Evolutionary conservation across 805 yeast genomes (phyloP).

Genomic region (Hanseniaspora pseudoguilliermondii): DNA sequence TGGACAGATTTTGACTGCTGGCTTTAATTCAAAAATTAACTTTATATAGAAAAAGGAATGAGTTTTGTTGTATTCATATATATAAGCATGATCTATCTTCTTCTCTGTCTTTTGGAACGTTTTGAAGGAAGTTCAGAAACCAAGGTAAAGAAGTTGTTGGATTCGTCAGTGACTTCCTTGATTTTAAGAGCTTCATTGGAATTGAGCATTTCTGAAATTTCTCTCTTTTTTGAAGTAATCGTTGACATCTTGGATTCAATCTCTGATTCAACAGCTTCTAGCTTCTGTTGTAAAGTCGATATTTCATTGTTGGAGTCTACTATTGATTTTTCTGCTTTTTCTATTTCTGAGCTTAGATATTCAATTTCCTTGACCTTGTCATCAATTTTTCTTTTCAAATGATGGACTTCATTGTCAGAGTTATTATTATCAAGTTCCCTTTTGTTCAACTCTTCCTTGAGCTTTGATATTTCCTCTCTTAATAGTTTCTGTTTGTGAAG

Average conservation of each 20-base stretch:
- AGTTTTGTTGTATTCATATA: too few relatives aligned
- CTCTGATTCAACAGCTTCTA: conserved; percentile 15
- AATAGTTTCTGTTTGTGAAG: conserved; percentile 19
- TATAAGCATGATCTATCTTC: not conserved
- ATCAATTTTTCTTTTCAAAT: conserved; percentile 29
- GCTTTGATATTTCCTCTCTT: conserved; percentile 19
- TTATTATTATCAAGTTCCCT: conserved; percentile 13
- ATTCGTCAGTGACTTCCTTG: not conserved
- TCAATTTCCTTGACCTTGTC: conserved; percentile 45
- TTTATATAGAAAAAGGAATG: not conserved
- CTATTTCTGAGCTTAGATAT: conserved; percentile 50
- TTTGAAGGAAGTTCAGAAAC: conserved; percentile 4
- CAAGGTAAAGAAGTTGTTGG: not conserved
- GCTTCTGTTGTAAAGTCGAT: conserved; percentile 14
- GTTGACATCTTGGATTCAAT: conserved; percentile 9
- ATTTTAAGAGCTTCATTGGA: not conserved
- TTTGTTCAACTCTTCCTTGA: conserved; percentile 15
- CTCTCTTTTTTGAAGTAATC: not conserved
- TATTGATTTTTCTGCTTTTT: conserved; percentile 39
- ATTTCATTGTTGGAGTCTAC: conserved; percentile 32
- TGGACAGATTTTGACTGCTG: not conserved
- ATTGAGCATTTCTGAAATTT: not conserved
- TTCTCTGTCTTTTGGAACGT: conserved; percentile 10
- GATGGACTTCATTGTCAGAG: conserved; percentile 1
- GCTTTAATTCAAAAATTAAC: conserved; percentile 2